Base-by-base conservation (phyloP, 192 early-diverging fungal species). In the Diversispora epigaea region DNA sequence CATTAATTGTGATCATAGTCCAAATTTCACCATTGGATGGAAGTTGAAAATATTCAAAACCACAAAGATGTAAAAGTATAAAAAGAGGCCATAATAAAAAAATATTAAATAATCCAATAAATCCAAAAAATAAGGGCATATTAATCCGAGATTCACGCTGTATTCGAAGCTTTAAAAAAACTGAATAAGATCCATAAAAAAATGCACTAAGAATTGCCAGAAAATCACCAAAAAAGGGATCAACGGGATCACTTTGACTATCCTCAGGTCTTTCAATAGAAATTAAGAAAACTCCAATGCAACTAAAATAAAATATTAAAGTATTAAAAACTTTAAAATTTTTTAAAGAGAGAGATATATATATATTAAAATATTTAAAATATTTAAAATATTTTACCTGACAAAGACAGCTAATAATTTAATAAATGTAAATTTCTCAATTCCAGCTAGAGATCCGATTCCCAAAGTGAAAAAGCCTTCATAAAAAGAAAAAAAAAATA, bases 141-240 rank as follows among this genome's bases (percentile, higher is more conserved):
- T 92, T 82, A 45, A 94, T 77, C 44, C 89, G 80, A 55, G 81
- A 84, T 78, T 92, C 91, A 73, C 91, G 83, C 62, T 86, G 86
- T 64, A 93, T 88, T 46, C 79, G 83, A 41, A 86, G 77, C 57
- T 94, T 93, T 22, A 94, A 80, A 25, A 94, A 78, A 14, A 88
- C 88, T 1, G 88, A 90, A 79, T 94, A 93, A 58, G 85, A 86
- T 8, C 91, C 92, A 79, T 94, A 94, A 41, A 94, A 87, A 17
- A 92, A 74, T 4, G 92, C 92, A 47, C 91, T 89, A 17, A 88
- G 73, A 40, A 94, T 64, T 4, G 92, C 91, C 61, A 93, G 78
- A 11, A 87, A 56, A 70, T 93, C 91, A 21, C 93, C 93, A 50
- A 89, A 65, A 55, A 91, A 81, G 2, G 87, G 73, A 69, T 82